These are phyloP conservation scores for Talaromyces sp. DNA, from an alignment of 2,329 filamentous ascomycete genomes.

Conservation along the genomic window DNA sequence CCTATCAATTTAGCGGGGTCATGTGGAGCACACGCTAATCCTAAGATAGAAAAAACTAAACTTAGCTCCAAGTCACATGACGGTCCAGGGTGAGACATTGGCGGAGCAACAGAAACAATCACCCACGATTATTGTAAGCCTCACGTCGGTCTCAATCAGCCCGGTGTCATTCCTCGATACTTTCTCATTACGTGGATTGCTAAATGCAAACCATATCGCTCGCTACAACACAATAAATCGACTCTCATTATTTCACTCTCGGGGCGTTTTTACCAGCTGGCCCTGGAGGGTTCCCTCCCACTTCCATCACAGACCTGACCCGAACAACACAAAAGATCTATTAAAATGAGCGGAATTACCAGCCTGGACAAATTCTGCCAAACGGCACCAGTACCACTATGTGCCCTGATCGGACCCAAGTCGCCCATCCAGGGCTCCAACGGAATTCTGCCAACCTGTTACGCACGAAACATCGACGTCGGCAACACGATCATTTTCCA, in stretches of 20 bases:
- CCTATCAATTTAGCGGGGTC: background rate
- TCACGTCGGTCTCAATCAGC: background rate
- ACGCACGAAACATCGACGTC: constrained; percentile 88
- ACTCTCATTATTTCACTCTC: constrained; percentile 1
- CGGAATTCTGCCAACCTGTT: constrained; percentile 86
- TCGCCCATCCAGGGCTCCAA: constrained; percentile 63
- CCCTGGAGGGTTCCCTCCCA: constrained; percentile 11
- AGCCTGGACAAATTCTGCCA: constrained; percentile 85
- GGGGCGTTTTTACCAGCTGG: constrained; percentile 3
- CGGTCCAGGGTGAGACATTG: constrained; percentile 16
- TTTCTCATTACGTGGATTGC: background rate
- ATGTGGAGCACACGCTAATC: background rate
- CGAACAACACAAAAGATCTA: background rate
- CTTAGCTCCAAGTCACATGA: constrained; percentile 15
- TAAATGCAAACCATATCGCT: constrained; percentile 2
- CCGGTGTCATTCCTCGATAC: background rate
- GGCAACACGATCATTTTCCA: constrained; percentile 99
- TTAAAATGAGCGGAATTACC: constrained; percentile 74
- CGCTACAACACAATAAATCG: background rate
- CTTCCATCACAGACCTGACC: background rate
- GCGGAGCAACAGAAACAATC: constrained; percentile 6
- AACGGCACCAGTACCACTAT: constrained; percentile 80
- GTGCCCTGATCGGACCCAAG: constrained; percentile 71
- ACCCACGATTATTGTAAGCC: background rate
- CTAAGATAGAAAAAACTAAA: constrained; percentile 12